These are phyloP conservation scores for Saccharomycopsis microspora DNA, from an alignment of 805 yeast genomes.

Conservation along the genomic window DNA sequence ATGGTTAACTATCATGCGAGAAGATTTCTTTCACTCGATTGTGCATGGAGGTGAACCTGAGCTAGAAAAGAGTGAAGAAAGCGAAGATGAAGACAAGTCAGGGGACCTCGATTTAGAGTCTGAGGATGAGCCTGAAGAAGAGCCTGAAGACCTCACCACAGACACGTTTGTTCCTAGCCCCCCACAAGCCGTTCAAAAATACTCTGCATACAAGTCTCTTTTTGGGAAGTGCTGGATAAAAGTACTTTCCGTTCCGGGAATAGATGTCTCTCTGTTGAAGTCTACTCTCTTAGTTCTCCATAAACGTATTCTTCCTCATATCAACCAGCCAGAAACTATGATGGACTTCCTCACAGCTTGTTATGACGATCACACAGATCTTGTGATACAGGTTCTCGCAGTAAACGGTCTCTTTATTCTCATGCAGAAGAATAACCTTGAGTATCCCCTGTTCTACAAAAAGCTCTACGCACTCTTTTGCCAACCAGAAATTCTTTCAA, in stretches of 20 bases:
- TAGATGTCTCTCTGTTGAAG: conserved; percentile 49
- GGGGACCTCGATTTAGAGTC: conserved; percentile 7
- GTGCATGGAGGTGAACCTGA: neutral
- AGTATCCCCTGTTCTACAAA: conserved; percentile 80
- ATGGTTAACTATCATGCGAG: conserved; percentile 28
- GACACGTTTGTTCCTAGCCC: conserved; percentile 31
- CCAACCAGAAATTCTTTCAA: conserved; percentile 64
- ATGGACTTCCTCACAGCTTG: conserved; percentile 94
- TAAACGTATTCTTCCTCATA: conserved; percentile 71
- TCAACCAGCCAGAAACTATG: conserved; percentile 66
- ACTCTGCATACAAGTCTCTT: conserved; percentile 40
- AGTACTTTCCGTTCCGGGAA: conserved; percentile 37
- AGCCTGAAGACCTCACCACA: conserved; percentile 23
- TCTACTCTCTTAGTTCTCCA: conserved; percentile 61
- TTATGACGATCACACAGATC: conserved; percentile 19
- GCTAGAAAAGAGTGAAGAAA: neutral
- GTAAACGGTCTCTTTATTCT: conserved; percentile 80
- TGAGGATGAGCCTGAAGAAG: conserved; percentile 21
- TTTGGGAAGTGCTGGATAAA: conserved; percentile 63
- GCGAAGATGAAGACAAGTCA: conserved; percentile 13
- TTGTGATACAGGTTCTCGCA: conserved; percentile 58
- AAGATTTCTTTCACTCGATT: conserved; percentile 19
- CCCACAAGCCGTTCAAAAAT: conserved; percentile 33
- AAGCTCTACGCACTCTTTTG: conserved; percentile 67
- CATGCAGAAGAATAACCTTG: conserved; percentile 73